Evolutionary conservation across 148 eudicot species (phyloP).

Genomic region (Rhododendron griersonianum): DNA sequence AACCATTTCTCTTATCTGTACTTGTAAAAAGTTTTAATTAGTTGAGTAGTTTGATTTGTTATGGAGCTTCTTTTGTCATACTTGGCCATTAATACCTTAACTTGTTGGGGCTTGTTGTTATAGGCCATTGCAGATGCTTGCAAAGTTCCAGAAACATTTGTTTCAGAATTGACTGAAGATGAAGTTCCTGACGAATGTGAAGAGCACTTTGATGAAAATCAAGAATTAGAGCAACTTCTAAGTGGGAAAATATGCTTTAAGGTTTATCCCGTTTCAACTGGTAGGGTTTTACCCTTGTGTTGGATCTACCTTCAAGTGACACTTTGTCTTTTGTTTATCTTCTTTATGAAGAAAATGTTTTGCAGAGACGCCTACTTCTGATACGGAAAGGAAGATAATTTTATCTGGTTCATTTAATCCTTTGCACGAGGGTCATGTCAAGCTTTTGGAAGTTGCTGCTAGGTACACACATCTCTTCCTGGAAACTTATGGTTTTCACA

Average conservation of each 20-base stretch:
- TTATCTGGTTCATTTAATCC: constrained; percentile 95
- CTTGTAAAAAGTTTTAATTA: no score
- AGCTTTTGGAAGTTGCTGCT: constrained; percentile 83
- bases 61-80: background rate
- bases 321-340: constrained; percentile 9
- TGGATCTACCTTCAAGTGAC: constrained; percentile 3
- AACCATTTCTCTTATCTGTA: no score
- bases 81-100: background rate
- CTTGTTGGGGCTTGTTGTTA: constrained; percentile 3
- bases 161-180: constrained; percentile 41
- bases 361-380: constrained; percentile 41
- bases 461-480: constrained; percentile 38
- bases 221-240: constrained; percentile 80
- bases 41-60: background rate
- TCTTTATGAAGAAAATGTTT: constrained; percentile 25
- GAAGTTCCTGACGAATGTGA: constrained; percentile 55
- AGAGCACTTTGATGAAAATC: constrained; percentile 55
- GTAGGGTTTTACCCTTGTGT: constrained; percentile 35
- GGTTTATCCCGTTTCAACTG: constrained; percentile 68
- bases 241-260: constrained; percentile 70
- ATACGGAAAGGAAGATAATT: constrained; percentile 67
- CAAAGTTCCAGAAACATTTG: constrained; percentile 38
- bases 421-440: constrained; percentile 87
- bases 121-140: constrained; percentile 80
- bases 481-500: background rate